Evolutionary conservation across 2,329 filamentous ascomycete genomes (phyloP), one percentile per base, ranked within the genome.

Genomic region (Torrubiella hemipterigena): DNA sequence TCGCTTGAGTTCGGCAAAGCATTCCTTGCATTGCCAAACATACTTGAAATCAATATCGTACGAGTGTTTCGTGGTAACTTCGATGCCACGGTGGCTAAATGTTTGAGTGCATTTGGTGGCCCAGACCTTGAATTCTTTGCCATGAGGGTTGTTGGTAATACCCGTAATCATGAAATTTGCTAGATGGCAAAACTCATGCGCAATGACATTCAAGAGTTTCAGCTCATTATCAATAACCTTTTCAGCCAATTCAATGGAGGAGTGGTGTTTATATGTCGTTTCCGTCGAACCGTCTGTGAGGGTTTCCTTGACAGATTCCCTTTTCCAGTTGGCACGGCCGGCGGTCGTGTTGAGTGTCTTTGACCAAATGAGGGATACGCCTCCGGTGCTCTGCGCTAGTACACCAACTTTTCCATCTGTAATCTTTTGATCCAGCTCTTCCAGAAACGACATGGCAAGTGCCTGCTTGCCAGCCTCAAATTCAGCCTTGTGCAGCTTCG

Each of bases 41-140:
- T 89, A 98, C 59, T 89, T 93, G 61, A 84, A 94, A 43, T 87
- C 80, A 46, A 96, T 96, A 30, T 78, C 71, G 52, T 95, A 98
- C 19, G 64, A 71, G 55, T 98, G 89, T 49, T 83, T 93, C 1
- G 87, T 95, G 2, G 86, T 94, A 14, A 96, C 84, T 20, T 77
- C 59, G 26, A 95, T 69, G 4, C 73, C 77, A 3, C 73, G 63
- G 28, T 68, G 49, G 3, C 60, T 66, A 42, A 87, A 82, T 0
- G 63, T 64, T 3, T 40, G 42, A 2, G 59, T 71, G 54, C 61
- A 73, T 52, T 63, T 70, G 30, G 51, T 46, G 4, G 65, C 77
- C 76, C 85, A 94, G 2, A 55, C 49, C 53, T 93, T 87, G 67
- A 95, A 95, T 44, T 83, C 80, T 10, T 71, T 67, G 15, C 87